A percentile compares a stretch with the other conserved stretches of the same genome.
These are phyloP conservation scores for Calocera cornea DNA, from an alignment of 768 basidiomycete genomes.

Conservation along the genomic window DNA sequence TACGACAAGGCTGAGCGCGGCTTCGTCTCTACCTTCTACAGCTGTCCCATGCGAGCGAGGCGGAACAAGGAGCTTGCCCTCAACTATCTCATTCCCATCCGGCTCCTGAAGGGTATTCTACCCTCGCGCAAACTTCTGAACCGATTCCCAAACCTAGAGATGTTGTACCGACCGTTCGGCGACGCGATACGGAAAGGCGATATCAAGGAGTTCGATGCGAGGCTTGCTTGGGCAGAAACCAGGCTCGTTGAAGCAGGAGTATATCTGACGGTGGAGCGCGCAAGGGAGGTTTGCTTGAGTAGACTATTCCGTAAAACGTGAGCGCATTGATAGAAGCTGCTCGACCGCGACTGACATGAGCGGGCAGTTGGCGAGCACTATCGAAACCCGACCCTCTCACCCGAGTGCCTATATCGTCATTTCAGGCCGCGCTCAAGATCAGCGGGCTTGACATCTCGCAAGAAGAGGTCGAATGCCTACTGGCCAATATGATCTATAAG, in stretches of 20 bases:
- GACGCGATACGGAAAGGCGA: constrained; percentile 64
- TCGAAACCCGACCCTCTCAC: constrained; percentile 23
- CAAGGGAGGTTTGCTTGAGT: constrained; percentile 73
- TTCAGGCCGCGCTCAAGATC: constrained; percentile 59
- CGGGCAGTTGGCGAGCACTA: constrained; percentile 42
- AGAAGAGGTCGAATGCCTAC: constrained; percentile 84
- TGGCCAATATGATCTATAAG: constrained; percentile 91
- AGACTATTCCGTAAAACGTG: constrained; percentile 49
- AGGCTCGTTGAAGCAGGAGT: constrained; percentile 74
- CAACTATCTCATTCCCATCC: constrained; percentile 79
- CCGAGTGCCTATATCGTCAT: constrained; percentile 67
- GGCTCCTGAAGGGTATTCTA: constrained; percentile 74
- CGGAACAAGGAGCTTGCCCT: constrained; percentile 87
- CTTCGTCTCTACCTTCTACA: constrained; percentile 72
- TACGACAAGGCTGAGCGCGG: constrained; percentile 78
- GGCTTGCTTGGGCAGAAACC: constrained; percentile 49
- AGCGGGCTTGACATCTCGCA: constrained; percentile 51
- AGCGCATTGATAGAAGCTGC: constrained; percentile 15
- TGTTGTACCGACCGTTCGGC: constrained; percentile 71
- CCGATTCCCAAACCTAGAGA: constrained; percentile 56
- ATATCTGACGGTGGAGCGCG: constrained; percentile 76
- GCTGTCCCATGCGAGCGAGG: constrained; percentile 55
- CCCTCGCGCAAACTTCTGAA: constrained; percentile 58
- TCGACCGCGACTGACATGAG: neutral
- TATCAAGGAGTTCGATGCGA: constrained; percentile 62